phyloP scores from a whole-genome alignment of 176 grass and related monocot genomes.

The Olyra latifolia region DNA sequence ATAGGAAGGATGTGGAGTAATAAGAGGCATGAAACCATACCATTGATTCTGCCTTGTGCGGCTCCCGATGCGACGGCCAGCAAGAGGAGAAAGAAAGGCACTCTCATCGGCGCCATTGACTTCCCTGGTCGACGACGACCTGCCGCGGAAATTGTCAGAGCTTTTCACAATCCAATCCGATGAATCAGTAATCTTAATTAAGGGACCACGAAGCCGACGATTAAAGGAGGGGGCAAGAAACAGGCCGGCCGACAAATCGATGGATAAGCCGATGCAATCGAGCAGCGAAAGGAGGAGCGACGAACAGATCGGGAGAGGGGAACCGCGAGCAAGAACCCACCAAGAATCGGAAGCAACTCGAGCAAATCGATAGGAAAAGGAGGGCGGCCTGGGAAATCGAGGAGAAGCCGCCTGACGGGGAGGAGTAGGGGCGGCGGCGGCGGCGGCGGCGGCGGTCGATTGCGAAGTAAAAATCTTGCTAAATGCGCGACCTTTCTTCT shows the following conservation, averaged over 20 bases:
- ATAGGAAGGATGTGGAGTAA: not conserved
- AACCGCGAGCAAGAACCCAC: not conserved
- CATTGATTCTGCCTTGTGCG: constrained; percentile 20
- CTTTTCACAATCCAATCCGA: not conserved
- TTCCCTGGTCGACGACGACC: not conserved
- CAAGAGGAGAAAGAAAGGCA: not conserved
- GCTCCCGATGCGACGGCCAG: constrained; percentile 35
- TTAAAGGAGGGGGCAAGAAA: not conserved
- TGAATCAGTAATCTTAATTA: not conserved
- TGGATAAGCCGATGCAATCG: not conserved
- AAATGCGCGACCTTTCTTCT: not conserved
- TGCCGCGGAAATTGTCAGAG: not conserved
- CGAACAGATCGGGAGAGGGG: not conserved
- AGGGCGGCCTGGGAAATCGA: not conserved
- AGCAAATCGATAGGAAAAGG: not conserved
- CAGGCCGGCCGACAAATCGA: not conserved
- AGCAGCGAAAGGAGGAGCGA: not conserved
- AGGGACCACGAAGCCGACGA: not conserved
- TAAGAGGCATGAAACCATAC: not conserved
- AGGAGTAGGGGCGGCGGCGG: no score
- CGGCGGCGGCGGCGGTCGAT: no score
- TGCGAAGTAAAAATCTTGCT: no score
- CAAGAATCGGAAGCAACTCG: not conserved
- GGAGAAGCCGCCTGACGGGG: not conserved
- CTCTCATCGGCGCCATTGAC: not conserved